Evolutionary conservation across 805 yeast genomes (phyloP).

Genomic region (Saturnispora halmiae): DNA sequence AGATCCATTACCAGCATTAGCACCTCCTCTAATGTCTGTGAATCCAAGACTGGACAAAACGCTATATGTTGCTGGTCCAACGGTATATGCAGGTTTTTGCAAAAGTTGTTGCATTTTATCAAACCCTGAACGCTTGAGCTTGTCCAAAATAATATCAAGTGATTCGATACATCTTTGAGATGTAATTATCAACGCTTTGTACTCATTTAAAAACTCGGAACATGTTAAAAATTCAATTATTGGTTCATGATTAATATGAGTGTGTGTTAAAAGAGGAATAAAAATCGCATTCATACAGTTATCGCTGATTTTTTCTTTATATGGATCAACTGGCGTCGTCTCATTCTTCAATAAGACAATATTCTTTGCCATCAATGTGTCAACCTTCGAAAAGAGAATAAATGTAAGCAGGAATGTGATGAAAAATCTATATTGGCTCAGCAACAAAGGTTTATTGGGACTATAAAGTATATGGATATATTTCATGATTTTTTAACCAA

Average conservation of each 20-base stretch:
- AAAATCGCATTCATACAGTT: slow-evolving; percentile 41
- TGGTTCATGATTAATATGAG: slow-evolving; percentile 38
- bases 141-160: slow-evolving; percentile 37
- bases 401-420: not conserved
- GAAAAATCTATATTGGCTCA: slow-evolving; percentile 1
- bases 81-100: slow-evolving; percentile 62
- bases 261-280: slow-evolving; percentile 67
- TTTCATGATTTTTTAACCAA: slow-evolving; percentile 3
- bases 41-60: slow-evolving; percentile 59
- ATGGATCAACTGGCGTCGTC: slow-evolving; percentile 62
- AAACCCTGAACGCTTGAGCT: slow-evolving; percentile 16
- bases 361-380: slow-evolving; percentile 14
- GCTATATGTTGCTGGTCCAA: slow-evolving; percentile 79
- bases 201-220: slow-evolving; percentile 31
- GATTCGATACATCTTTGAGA: slow-evolving; percentile 90
- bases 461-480: not conserved
- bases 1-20: slow-evolving; percentile 72
- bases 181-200: slow-evolving; percentile 61
- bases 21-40: slow-evolving; percentile 59
- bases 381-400: not conserved
- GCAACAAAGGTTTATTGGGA: not conserved
- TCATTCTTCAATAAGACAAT: slow-evolving; percentile 61
- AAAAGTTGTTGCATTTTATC: slow-evolving; percentile 25
- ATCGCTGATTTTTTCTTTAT: slow-evolving; percentile 35
- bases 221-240: slow-evolving; percentile 39